Base-by-base conservation (phyloP, 495 filamentous ascomycete genomes). In the Penicillium samsonianum region DNA sequence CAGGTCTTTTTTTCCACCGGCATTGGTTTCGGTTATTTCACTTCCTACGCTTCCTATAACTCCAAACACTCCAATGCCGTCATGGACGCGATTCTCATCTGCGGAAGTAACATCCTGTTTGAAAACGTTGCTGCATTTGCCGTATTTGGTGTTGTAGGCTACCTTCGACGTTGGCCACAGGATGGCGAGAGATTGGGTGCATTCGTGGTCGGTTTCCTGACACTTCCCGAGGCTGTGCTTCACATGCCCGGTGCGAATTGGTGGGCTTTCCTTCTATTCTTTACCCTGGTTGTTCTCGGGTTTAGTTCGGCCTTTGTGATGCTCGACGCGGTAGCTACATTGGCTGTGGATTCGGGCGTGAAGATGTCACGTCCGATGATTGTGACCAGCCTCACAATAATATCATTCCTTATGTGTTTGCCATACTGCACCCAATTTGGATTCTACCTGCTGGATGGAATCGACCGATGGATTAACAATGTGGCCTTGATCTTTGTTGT, bases 81-180 rank as follows among this genome's bases (percentile, higher is more conserved):
- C 17, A 67, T 69, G 69, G 73, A 77, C 33, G 71, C 73, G 1
- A 35, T 74, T 17, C 62, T 75, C 12, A 73, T 77, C 48, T 67
- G 64, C 35, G 57, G 65, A 11, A 74, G 71, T 58, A 77, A 77
- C 38, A 59, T 69, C 14, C 58, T 73, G 5, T 74, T 77, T 35
- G 73, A 77, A 54, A 74, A 69, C 48, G 62, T 77, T 49, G 73
- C 73, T 1, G 73, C 73, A 3, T 77, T 77, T 43, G 71, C 73
- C 10, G 70, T 77, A 17, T 77, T 75, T 48, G 73, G 73, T 20
- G 68, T 77, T 16, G 64, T 77, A 12, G 73, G 73, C 1, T 74
- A 66, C 54, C 67, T 77, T 9, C 40, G 62, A 23, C 59, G 63
- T 11, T 67, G 64, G 60, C 71, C 73, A 3, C 30, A 68, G 16